phyloP scores from a whole-genome alignment of 1,139 yeast species.

The Sugiyamaella grinbergsii region DNA sequence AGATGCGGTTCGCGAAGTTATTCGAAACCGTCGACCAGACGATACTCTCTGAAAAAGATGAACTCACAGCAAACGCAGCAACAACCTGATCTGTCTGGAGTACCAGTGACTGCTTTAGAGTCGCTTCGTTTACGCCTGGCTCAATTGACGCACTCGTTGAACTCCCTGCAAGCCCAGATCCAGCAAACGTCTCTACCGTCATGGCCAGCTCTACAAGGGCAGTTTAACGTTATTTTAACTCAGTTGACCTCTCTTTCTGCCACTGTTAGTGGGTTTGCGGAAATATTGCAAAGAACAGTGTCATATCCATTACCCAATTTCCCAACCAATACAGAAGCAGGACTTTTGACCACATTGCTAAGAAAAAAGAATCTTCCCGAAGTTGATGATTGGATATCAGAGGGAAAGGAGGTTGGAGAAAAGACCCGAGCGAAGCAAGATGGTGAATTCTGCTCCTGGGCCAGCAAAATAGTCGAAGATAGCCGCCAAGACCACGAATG shows the following conservation, averaged over 20 bases:
- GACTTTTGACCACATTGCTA: conserved; percentile 74
- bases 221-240: conserved; percentile 77
- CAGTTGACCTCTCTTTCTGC: conserved; percentile 75
- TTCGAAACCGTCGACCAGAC: no score
- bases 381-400: conserved; percentile 80
- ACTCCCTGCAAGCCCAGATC: conserved; percentile 40
- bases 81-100: conserved; percentile 42
- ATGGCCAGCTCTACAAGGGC: conserved; percentile 68
- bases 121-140: conserved; percentile 60
- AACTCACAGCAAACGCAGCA: background rate
- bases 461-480: conserved; percentile 54
- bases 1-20: no score
- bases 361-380: conserved; percentile 89
- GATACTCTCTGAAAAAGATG: conserved; percentile 1
- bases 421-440: conserved; percentile 35
- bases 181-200: conserved; percentile 42
- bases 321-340: conserved; percentile 83
- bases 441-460: conserved; percentile 56
- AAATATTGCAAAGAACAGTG: conserved; percentile 62
- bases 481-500: conserved; percentile 60
- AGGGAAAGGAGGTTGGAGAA: conserved; percentile 53
- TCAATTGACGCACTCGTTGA: conserved; percentile 48
- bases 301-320: conserved; percentile 82
- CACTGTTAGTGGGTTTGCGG: conserved; percentile 64
- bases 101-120: conserved; percentile 63